phyloP scores from a whole-genome alignment of 768 basidiomycete species.

The Leccinum barrowsii region DNA sequence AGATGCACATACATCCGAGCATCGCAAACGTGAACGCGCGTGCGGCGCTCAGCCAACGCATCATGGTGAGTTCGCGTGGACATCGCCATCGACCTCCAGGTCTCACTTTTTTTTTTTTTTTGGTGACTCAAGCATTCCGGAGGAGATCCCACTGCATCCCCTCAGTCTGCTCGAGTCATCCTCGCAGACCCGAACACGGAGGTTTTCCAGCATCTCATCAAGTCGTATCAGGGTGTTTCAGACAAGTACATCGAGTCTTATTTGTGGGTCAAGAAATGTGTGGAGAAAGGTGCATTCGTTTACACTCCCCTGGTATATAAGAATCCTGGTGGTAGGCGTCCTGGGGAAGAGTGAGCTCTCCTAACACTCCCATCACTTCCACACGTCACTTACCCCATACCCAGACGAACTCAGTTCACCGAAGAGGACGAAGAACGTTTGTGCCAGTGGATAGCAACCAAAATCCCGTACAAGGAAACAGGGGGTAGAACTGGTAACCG shows the following conservation, averaged over 20 bases:
- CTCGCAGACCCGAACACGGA: constrained; percentile 79
- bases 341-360: constrained; percentile 70
- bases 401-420: constrained; percentile 74
- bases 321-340: constrained; percentile 76
- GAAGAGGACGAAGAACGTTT: constrained; percentile 73
- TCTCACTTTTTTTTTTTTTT: neutral
- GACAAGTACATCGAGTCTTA: constrained; percentile 79
- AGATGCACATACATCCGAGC: constrained; percentile 78
- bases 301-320: constrained; percentile 80
- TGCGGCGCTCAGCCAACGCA: constrained; percentile 60
- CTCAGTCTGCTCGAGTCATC: constrained; percentile 71
- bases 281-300: constrained; percentile 59
- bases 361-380: neutral
- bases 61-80: constrained; percentile 48
- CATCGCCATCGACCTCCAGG: constrained; percentile 1
- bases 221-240: constrained; percentile 63
- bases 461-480: constrained; percentile 81
- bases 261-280: constrained; percentile 81
- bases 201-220: constrained; percentile 69
- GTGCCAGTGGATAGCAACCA: constrained; percentile 75
- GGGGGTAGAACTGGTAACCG: constrained; percentile 81
- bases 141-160: constrained; percentile 68
- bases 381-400: neutral
- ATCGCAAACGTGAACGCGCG: constrained; percentile 77
- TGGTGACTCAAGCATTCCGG: constrained; percentile 63